These are phyloP conservation scores for Ascochyta lentis DNA, from an alignment of 2,329 filamentous ascomycete species.

Conservation along the genomic window DNA sequence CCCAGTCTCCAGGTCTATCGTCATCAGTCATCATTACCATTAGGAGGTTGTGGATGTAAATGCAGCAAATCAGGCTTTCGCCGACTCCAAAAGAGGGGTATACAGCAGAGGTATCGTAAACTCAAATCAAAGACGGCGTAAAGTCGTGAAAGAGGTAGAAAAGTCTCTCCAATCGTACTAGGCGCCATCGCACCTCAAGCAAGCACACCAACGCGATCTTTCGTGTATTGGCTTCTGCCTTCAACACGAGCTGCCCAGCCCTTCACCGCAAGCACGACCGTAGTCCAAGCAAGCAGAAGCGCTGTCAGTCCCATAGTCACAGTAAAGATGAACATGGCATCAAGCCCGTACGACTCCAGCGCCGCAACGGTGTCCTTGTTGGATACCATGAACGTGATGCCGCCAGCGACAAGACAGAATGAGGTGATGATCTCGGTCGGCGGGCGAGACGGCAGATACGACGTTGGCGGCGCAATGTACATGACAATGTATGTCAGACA, in stretches of 20 bases:
- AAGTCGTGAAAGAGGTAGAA: slow-evolving; percentile 23
- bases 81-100: slow-evolving; percentile 35
- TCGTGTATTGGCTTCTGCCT: slow-evolving; percentile 31
- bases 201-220: slow-evolving; percentile 35
- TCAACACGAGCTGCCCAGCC: slow-evolving; percentile 72
- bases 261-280: slow-evolving; percentile 80
- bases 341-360: slow-evolving; percentile 78
- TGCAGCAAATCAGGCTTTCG: slow-evolving; percentile 35
- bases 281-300: slow-evolving; percentile 83
- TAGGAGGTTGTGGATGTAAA: slow-evolving; percentile 22
- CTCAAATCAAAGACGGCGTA: slow-evolving; percentile 17
- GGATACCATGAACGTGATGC: slow-evolving; percentile 91
- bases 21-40: slow-evolving; percentile 20
- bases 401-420: slow-evolving; percentile 87
- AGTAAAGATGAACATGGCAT: slow-evolving; percentile 94
- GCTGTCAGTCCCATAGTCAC: slow-evolving; percentile 83
- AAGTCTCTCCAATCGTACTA: neutral
- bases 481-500: slow-evolving; percentile 79
- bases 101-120: slow-evolving; percentile 41
- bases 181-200: slow-evolving; percentile 22
- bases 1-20: neutral
- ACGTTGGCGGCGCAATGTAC: slow-evolving; percentile 81
- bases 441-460: slow-evolving; percentile 80
- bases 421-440: slow-evolving; percentile 87
- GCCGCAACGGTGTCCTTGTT: slow-evolving; percentile 76